Base-by-base conservation (phyloP, 2,329 filamentous ascomycete genomes). In the Fusarium tanahbumbuense region DNA sequence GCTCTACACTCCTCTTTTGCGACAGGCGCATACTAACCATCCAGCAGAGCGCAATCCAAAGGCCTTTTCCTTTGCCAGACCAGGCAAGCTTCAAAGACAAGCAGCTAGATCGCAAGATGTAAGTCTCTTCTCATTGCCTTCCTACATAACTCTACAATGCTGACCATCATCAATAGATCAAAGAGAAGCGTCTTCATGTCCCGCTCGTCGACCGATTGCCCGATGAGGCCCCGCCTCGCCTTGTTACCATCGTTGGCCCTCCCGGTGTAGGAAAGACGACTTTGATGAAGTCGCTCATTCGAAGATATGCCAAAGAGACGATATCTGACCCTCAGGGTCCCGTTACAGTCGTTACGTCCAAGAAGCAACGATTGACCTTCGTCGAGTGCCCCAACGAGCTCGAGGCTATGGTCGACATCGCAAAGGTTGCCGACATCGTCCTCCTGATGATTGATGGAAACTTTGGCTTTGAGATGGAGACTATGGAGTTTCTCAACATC, bases 381-480 rank as follows among this genome's bases (percentile, higher is more conserved):
- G 83, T 99, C 77, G 96, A 99, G 88, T 97, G 93, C 77, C 94
- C 97, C n/a, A 95, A 98, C 78, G 94, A 96, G 74, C 88, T 99
- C 56, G 94, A 97, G 68, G 92, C 93, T 72, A 98, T 98, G 93
- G 94, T 99, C 70, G 96, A 99, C 80, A 88, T 98, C 60, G 93
- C 96, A 64, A 99, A 99, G 82, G 93, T 99, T 45, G 96, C 97
- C 20, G 96, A 99, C 79, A 98, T 99, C 75, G 93, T 98, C 8
- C 86, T 99, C 52, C 87, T 99, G 60, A 96, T 99, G 93, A 99
- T 99, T 74, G 96, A 99, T 78, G 97, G 96, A 59, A 98, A 98
- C 82, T 99, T 92, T 76, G 97, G 96, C 16, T 99, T 99, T 78
- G 96, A 99, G 82, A 99, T 99, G 96, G 96, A 99, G 86, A 99